Evolutionary conservation across 768 basidiomycete species (phyloP).

Genomic region (Auriculariales sp.): DNA sequence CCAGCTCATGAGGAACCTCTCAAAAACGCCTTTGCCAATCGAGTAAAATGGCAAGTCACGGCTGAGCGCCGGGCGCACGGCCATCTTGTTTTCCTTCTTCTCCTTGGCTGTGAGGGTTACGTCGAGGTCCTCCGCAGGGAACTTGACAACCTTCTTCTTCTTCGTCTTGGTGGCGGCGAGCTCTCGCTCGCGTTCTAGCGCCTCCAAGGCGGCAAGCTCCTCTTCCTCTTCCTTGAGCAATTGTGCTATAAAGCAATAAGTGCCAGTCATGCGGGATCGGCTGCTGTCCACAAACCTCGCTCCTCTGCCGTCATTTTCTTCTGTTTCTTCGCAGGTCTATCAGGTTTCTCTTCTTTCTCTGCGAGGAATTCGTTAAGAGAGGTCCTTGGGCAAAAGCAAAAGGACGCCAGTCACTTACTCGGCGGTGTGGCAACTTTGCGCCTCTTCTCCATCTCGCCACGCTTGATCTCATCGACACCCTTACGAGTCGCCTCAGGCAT

Average conservation of each 20-base stretch:
- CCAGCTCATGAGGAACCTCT: slow-evolving; percentile 83
- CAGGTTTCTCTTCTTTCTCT: slow-evolving; percentile 63
- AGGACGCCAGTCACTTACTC: not conserved
- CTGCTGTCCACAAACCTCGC: slow-evolving; percentile 32
- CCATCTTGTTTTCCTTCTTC: slow-evolving; percentile 59
- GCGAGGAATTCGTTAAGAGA: slow-evolving; percentile 22
- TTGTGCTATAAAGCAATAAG: slow-evolving; percentile 5
- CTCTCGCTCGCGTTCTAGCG: slow-evolving; percentile 51
- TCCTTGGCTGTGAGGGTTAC: slow-evolving; percentile 69
- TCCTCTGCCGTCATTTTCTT: slow-evolving; percentile 66
- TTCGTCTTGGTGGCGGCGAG: slow-evolving; percentile 52
- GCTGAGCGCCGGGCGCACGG: slow-evolving; percentile 53
- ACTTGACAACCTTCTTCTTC: slow-evolving; percentile 81
- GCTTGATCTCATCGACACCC: slow-evolving; percentile 66
- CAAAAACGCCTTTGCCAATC: slow-evolving; percentile 45
- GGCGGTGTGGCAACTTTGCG: slow-evolving; percentile 43
- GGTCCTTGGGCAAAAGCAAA: slow-evolving; percentile 18
- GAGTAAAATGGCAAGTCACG: slow-evolving; percentile 36
- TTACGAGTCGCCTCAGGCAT: slow-evolving; percentile 78
- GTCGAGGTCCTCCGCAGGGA: slow-evolving; percentile 87
- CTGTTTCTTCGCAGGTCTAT: slow-evolving; percentile 69
- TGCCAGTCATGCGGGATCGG: not conserved
- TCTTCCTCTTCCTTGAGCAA: slow-evolving; percentile 36
- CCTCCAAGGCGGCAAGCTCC: slow-evolving; percentile 57
- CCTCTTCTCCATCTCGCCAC: slow-evolving; percentile 82